These are phyloP conservation scores for Trichophyton rubrum DNA, from an alignment of 2,329 filamentous ascomycete species.

Conservation along the genomic window DNA sequence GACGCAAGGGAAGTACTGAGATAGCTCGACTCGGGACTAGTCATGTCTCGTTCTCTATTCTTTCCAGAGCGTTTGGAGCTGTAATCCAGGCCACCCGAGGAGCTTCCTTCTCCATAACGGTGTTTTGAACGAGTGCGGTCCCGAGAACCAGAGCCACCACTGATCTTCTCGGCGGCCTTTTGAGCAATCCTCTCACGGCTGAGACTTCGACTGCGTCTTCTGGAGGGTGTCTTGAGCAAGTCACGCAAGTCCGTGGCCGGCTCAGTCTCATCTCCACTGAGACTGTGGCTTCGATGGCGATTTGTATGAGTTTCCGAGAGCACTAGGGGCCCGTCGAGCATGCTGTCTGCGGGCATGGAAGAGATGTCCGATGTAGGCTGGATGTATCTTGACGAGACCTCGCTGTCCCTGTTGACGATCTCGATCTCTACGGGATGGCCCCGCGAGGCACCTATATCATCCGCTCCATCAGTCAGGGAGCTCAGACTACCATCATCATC, in stretches of 20 bases:
- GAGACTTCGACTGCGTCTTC: conserved; percentile 44
- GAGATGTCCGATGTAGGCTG: conserved; percentile 75
- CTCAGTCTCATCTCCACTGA: conserved; percentile 43
- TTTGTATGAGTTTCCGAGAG: conserved; percentile 30
- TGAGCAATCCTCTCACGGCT: conserved; percentile 54
- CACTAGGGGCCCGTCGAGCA: conserved; percentile 45
- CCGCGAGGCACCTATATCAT: conserved; percentile 54
- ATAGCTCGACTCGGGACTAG: conserved; percentile 49
- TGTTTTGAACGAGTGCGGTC: conserved; percentile 32
- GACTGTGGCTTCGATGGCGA: conserved; percentile 45
- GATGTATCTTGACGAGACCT: conserved; percentile 56
- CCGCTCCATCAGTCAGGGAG: conserved; percentile 53
- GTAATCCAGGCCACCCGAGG: conserved; percentile 21
- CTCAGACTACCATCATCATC: conserved; percentile 47
- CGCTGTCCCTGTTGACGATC: conserved; percentile 57
- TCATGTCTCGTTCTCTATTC: conserved; percentile 41
- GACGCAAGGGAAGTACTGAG: conserved; percentile 45
- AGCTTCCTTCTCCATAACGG: conserved; percentile 32
- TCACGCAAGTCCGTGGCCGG: conserved; percentile 17
- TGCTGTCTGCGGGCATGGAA: conserved; percentile 60
- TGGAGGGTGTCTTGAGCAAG: conserved; percentile 43
- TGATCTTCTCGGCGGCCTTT: conserved; percentile 53
- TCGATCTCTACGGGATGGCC: conserved; percentile 75
- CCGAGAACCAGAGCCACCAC: conserved; percentile 30
- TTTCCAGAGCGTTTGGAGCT: conserved; percentile 36